Base-by-base conservation (phyloP, 306 rosid genomes). In the Hylodesmum podocarpum region DNA sequence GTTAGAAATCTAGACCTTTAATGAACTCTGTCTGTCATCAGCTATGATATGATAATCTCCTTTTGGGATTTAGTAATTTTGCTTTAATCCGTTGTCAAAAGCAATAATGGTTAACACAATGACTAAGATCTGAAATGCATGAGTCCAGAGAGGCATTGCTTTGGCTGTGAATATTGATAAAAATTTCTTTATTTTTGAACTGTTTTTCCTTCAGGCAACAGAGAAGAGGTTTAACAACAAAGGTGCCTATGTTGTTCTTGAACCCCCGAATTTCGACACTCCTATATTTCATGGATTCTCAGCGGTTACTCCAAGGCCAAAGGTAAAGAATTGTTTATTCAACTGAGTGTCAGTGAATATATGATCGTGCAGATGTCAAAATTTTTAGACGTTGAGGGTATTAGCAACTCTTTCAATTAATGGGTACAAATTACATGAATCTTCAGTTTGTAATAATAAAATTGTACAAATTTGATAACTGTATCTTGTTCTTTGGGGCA, bases 191-290 rank as follows among this genome's bases (percentile, higher is more conserved):
- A 24, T 50, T 14, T 8, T 73, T 64, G 18, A 47, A 21, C 22
- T 29, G 71, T 81, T 49, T 75, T 72, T 19, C 6, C 34, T 66
- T 73, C 88, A 93, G 98, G 98, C 89, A 37, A 78, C 96, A 1
- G 80, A 83, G 53, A 76, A 87, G 57, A 90, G 98, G 81, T 87
- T 85, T 76, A 85, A 88, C 78, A 91, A 93, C 70, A 93, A 88
- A 78, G 98, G 94, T 51, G 94, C 98, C 19, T 93, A 90, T 80
- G 76, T 90, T 70, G 90, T 93, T 73, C 88, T 93, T 54, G 87
- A 86, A 80, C 82, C 94, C 61, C 98, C 98, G 0, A 84, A 84
- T 84, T 93, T 83, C 50, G 98, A 90, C 76, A 78, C 77, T 85
- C 96, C 98, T 11, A 72, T 74, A 57, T 89, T 93, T 81, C 96